Evolutionary conservation across 495 filamentous ascomycete species (phyloP), one percentile per base, ranked within the genome.

Genomic region (Lepraria neglecta): DNA sequence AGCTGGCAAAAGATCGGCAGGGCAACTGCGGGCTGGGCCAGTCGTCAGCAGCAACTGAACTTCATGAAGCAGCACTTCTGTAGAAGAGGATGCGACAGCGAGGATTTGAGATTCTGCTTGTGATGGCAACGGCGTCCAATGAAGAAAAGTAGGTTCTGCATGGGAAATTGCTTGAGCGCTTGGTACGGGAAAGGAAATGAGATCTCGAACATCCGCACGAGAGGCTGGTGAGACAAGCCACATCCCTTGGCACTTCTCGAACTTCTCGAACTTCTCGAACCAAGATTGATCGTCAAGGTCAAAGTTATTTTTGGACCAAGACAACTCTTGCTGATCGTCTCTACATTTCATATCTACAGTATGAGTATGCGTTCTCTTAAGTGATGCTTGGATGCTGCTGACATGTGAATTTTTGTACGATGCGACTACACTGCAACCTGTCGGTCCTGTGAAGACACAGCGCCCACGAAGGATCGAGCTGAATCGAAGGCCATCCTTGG

Each of bases 1-100:
- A 45, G 48, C 48, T 52, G 27, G 48, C 48, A 31, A 33, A 46
- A 47, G 65, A 67, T 60, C 60, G 60, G 56, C 60, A 59, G 55
- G 56, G 64, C 52, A 42, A 61, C 61, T 53, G 54, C 48, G 31
- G 61, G 46, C 24, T 40, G 42, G 27, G 33, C n/a, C 43, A 56
- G 48, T 15, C 31, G 14, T 52, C 31, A 35, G 38, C 30, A 28
- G 33, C 58, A 19, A 38, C 15, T 9, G 31, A 14, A 12, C 46
- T 43, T 43, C 27, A 31, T 47, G 1, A 27, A 42, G 46, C 21
- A 52, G 33, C 35, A 52, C 38, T 28, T 51, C 14, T 33, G 38
- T 15, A 28, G 56, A 14, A 38, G 14, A 40, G 24, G 30, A 42
- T n/a, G 27, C 19, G 61, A 63, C 24, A 44, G 61, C 21, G 53